A percentile compares a stretch with the other conserved stretches of the same genome.
Conservation (phyloP, 2,329 filamentous ascomycete species). For the Penicillium glabrum region DNA sequence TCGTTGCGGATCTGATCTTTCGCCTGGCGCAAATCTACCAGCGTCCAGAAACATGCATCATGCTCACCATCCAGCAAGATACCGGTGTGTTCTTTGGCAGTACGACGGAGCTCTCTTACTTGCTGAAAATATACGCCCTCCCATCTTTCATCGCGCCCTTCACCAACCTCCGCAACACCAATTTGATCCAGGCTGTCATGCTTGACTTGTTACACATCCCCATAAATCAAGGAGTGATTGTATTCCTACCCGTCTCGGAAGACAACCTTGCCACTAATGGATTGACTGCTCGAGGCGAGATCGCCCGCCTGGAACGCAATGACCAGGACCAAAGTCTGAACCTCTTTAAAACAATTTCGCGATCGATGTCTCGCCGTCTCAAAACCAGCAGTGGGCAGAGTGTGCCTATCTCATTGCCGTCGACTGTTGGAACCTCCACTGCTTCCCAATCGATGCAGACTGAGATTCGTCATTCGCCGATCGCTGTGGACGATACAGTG, state of each 20-base stretch:
- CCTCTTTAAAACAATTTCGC: constrained; percentile 41
- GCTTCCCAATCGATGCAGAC: not conserved
- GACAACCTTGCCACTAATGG: constrained; percentile 71
- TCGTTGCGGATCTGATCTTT: constrained; percentile 72
- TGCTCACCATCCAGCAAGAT: constrained; percentile 74
- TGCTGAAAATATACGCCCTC: constrained; percentile 71
- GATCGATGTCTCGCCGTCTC: constrained; percentile 39
- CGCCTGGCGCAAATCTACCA: constrained; percentile 74
- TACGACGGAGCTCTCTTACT: constrained; percentile 76
- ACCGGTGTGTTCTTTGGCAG: constrained; percentile 73
- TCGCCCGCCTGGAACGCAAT: constrained; percentile 58
- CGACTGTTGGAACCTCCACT: not conserved
- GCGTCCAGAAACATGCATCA: constrained; percentile 69
- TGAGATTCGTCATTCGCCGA: not conserved
- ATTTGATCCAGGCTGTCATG: constrained; percentile 74
- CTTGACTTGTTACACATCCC: constrained; percentile 67
- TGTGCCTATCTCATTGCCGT: constrained; percentile 17
- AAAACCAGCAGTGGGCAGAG: constrained; percentile 32
- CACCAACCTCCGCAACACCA: constrained; percentile 78
- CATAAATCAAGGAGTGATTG: constrained; percentile 67
- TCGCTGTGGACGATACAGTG: not conserved
- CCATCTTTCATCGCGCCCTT: constrained; percentile 67
- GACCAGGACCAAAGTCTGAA: constrained; percentile 43
- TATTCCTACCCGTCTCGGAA: constrained; percentile 68
- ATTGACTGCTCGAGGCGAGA: constrained; percentile 66